Evolutionary conservation across 495 filamentous ascomycete genomes (phyloP).

Genomic region (Aspergillus avenaceus): DNA sequence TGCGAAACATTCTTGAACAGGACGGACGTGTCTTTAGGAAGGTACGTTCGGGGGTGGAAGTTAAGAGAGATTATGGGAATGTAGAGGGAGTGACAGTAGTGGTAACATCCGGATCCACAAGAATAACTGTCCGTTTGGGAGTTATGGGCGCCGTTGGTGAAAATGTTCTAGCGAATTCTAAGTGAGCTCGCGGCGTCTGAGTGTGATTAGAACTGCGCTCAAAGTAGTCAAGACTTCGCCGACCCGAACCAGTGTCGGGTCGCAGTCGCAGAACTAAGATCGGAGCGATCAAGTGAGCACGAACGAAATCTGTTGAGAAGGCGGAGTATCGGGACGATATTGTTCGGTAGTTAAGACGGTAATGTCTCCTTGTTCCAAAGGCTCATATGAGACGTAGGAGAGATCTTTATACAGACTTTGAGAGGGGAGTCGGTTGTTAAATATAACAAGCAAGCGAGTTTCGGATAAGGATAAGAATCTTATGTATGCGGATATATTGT

Average conservation of each 20-base stretch:
- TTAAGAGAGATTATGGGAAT: neutral
- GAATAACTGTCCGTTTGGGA: neutral
- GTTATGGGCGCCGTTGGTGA: too few relatives aligned
- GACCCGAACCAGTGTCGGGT: neutral
- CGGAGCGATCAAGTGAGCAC: neutral
- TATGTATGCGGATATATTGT: neutral
- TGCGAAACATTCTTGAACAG: constrained; percentile 35
- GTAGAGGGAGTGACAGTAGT: neutral
- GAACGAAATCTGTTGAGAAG: neutral
- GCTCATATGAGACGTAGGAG: neutral
- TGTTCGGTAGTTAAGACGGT: neutral
- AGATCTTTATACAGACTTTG: neutral
- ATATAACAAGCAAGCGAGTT: neutral
- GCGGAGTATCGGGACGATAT: neutral
- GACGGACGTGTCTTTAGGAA: constrained; percentile 1
- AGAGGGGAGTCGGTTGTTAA: neutral
- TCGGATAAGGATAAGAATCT: neutral
- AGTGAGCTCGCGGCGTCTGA: too few relatives aligned
- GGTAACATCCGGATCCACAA: constrained; percentile 7
- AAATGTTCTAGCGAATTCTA: too few relatives aligned
- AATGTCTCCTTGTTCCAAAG: neutral
- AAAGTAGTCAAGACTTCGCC: neutral
- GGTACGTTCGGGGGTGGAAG: neutral
- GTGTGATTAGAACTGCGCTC: neutral
- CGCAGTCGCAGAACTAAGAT: neutral